Evolutionary conservation across 345 rosid species (phyloP).

Genomic region (Noccaea caerulescens): DNA sequence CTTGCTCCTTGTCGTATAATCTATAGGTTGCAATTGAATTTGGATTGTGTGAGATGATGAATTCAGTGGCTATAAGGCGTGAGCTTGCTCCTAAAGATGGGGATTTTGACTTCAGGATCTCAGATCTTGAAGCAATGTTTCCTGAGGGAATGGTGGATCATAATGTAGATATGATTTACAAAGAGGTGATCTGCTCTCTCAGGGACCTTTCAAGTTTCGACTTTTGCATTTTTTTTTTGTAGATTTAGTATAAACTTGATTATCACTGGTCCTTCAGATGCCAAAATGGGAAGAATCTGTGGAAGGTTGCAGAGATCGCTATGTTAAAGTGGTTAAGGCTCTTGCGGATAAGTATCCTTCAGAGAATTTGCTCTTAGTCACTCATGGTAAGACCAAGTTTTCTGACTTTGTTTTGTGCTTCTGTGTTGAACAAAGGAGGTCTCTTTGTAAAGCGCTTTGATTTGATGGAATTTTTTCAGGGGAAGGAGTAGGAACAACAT

Average conservation of each 20-base stretch:
- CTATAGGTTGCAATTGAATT: constrained; percentile 69
- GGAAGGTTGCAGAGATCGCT: constrained; percentile 55
- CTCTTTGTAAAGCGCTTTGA: background rate
- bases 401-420: background rate
- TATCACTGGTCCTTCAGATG: constrained; percentile 48
- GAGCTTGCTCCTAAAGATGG: constrained; percentile 68
- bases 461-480: constrained; percentile 49
- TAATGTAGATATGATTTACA: constrained; percentile 50
- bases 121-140: constrained; percentile 63
- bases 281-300: constrained; percentile 76
- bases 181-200: constrained; percentile 49
- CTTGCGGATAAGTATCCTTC: constrained; percentile 78
- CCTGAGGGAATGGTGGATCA: constrained; percentile 72
- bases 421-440: background rate
- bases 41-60: constrained; percentile 85
- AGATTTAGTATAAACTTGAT: constrained; percentile 19
- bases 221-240: background rate
- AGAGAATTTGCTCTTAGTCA: constrained; percentile 78
- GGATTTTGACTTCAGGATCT: constrained; percentile 54
- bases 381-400: constrained; percentile 65
- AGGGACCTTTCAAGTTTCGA: background rate
- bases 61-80: constrained; percentile 55
- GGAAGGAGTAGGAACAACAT: constrained; percentile 83
- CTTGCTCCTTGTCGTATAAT: background rate
- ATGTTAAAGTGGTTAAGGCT: constrained; percentile 55